phyloP scores from a whole-genome alignment of 805 yeast species.

The Candida hungchunana region DNA sequence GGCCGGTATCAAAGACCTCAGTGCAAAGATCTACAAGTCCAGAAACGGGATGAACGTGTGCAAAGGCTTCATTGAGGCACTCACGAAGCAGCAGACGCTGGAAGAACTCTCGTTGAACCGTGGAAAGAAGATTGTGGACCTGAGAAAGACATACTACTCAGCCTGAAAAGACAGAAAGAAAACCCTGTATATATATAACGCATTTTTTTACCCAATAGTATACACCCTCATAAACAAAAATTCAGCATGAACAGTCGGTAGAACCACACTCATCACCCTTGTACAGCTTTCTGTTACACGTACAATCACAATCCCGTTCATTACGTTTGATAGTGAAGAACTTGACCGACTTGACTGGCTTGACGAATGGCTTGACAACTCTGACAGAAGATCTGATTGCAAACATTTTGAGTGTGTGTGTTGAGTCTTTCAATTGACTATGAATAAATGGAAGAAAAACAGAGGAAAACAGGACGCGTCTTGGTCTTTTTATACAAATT shows the following conservation, averaged over 20 bases:
- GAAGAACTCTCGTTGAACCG: constrained; percentile 87
- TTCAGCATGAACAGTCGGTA: constrained; percentile 26
- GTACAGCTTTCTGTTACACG: constrained; percentile 20
- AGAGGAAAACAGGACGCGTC: neutral
- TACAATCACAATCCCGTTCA: constrained; percentile 28
- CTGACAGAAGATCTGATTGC: constrained; percentile 16
- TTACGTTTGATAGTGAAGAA: constrained; percentile 11
- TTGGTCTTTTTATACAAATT: constrained; percentile 2
- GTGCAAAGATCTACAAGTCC: constrained; percentile 88
- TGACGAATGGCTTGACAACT: constrained; percentile 9
- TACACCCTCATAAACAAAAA: too few species aligned
- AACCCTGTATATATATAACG: constrained; percentile 2
- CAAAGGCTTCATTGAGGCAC: constrained; percentile 84
- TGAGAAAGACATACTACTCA: constrained; percentile 83
- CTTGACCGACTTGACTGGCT: too few species aligned
- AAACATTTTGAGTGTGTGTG: constrained; percentile 14
- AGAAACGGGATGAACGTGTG: constrained; percentile 94
- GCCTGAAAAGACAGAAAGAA: constrained; percentile 25
- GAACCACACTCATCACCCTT: constrained; percentile 27
- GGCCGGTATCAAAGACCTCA: constrained; percentile 90
- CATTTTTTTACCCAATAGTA: too few species aligned
- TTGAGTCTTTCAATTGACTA: constrained; percentile 2
- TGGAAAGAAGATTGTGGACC: constrained; percentile 93
- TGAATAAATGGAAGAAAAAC: neutral
- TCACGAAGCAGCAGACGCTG: constrained; percentile 71